Evolutionary conservation across 1,139 yeast species (phyloP).

Genomic region (Sugiyamaella novakii): DNA sequence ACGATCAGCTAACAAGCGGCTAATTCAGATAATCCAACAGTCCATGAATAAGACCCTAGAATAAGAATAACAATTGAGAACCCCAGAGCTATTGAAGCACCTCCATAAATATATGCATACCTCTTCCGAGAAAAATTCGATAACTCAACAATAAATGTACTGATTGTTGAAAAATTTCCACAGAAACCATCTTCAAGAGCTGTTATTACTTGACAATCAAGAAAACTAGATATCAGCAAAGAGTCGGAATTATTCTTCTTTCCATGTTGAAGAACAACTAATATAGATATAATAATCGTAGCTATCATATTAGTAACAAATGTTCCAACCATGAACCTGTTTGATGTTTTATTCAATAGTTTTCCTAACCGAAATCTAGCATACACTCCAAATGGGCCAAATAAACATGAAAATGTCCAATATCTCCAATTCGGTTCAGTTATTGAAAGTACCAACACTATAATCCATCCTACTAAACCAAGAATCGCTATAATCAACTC

Average conservation of each 20-base stretch:
- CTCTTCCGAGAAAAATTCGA: constrained; percentile 42
- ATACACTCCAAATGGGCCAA: constrained; percentile 71
- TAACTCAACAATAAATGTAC: constrained; percentile 74
- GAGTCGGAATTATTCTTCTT: constrained; percentile 26
- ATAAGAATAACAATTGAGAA: constrained; percentile 47
- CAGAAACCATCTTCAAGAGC: constrained; percentile 74
- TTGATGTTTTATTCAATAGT: constrained; percentile 45
- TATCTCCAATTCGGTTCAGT: constrained; percentile 53
- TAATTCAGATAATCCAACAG: constrained; percentile 41
- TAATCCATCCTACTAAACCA: constrained; percentile 47
- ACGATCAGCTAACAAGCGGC: constrained; percentile 20
- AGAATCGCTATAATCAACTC: constrained; percentile 26
- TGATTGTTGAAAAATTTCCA: constrained; percentile 75
- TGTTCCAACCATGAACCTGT: constrained; percentile 71
- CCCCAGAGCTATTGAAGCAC: constrained; percentile 42
- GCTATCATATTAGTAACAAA: constrained; percentile 67
- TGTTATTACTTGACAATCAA: constrained; percentile 54
- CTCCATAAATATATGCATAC: constrained; percentile 48
- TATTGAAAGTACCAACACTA: constrained; percentile 49
- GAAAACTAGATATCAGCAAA: constrained; percentile 40
- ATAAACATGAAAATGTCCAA: constrained; percentile 60
- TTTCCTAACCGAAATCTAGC: constrained; percentile 58
- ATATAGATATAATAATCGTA: constrained; percentile 56
- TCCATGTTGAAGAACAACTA: constrained; percentile 58
- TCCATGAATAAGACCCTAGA: constrained; percentile 55